Conservation (phyloP, 2,329 filamentous ascomycete species). For the Trichophyton equinum region DNA sequence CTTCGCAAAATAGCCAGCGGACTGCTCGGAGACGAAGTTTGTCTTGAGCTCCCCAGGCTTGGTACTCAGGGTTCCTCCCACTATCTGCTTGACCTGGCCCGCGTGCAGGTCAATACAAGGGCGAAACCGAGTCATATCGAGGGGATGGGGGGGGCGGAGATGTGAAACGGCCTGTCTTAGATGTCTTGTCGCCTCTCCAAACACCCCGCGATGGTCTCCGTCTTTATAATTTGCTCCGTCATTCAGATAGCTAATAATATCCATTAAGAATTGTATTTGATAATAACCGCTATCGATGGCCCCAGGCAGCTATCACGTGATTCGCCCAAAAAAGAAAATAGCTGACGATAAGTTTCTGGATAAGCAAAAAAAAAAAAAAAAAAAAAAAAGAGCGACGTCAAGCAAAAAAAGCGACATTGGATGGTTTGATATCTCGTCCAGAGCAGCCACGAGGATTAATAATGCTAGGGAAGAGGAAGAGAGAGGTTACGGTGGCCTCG, state of each 20-base stretch:
- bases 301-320: neutral
- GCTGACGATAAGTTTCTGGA: neutral
- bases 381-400: neutral
- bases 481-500: constrained; percentile 26
- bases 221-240: neutral
- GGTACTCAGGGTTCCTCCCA: constrained; percentile 78
- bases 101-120: constrained; percentile 96
- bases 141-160: neutral
- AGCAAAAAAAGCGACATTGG: neutral
- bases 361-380: neutral
- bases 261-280: too few relatives aligned
- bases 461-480: constrained; percentile 39
- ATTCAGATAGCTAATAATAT: neutral
- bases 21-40: constrained; percentile 79
- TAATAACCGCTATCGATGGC: neutral
- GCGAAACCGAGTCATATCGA: constrained; percentile 74
- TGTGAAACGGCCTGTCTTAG: neutral
- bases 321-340: neutral
- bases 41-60: constrained; percentile 59
- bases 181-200: neutral
- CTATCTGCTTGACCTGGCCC: constrained; percentile 97
- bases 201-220: neutral
- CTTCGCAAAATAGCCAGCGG: constrained; percentile 65
- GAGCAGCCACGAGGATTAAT: constrained; percentile 5
- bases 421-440: neutral